Evolutionary conservation across 345 rosid species (phyloP), one percentile per base, ranked within the genome.

Genomic region (Bruguiera gymnorhiza): DNA sequence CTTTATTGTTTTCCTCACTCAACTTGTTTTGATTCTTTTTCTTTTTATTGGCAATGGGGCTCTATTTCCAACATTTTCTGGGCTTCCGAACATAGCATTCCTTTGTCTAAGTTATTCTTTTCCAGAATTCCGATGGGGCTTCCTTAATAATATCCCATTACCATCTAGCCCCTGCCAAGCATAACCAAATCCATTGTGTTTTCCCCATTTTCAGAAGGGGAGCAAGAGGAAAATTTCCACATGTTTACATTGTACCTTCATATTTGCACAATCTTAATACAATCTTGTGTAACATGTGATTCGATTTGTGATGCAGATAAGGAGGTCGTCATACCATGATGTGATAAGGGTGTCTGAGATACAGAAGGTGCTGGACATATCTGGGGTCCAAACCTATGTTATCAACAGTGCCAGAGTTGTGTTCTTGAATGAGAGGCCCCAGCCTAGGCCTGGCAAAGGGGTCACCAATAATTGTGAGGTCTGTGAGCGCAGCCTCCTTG

Each of bases 291-390:
- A 52, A 30, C 6, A 13, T 52, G 32, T 13, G 51, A 46, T 32
- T 48, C n/a, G 59, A 43, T 8, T 48, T 58, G 54, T 62, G 56
- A 48, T 15, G 30, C 82, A 87, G 92, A 87, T 87, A 64, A 83
- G 92, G 83, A 87, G 92, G 36, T 87, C 92, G 0, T 87, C 92
- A 3, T 87, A 87, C 82, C 92, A 87, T 77, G 92, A 87, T 74
- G 92, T 87, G 76, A 85, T 87, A 51, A 83, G 92, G 75, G 89
- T 87, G 0, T 73, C 83, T 15, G 92, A 87, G 75, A 82, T 87
- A 20, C 92, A 85, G 79, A 87, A 85, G 61, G 75, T 78, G 43
- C 34, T 87, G 63, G 92, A 87, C 82, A 83, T 87, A 57, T 63
- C 86, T 23, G 86, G 87, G 39, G 87, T 87, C 29, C 89, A 87